phyloP scores from a whole-genome alignment of 2,329 filamentous ascomycete genomes.

The Clonostachys byssicola region DNA sequence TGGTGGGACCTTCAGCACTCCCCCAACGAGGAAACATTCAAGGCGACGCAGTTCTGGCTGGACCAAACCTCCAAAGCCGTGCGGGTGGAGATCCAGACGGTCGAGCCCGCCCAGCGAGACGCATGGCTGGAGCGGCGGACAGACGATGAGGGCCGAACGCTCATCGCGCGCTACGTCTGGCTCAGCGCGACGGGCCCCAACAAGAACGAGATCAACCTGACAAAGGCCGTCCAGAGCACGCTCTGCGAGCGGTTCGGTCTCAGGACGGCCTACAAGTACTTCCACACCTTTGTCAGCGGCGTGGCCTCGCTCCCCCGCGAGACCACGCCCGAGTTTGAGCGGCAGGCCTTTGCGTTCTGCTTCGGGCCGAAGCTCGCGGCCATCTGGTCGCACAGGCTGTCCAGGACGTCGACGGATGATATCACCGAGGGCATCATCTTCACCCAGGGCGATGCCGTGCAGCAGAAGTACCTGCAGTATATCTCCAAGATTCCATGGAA shows the following conservation, averaged over 20 bases:
- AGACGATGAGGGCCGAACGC: conserved; percentile 7
- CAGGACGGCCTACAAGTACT: conserved; percentile 22
- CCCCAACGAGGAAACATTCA: background rate
- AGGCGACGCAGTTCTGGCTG: conserved; percentile 1
- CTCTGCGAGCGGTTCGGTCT: conserved; percentile 20
- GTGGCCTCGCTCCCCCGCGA: conserved; percentile 15
- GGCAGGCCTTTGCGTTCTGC: conserved; percentile 21
- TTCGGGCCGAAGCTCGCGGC: conserved; percentile 31
- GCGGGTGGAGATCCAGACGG: background rate
- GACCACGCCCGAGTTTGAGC: conserved; percentile 1
- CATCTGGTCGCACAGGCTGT: conserved; percentile 24
- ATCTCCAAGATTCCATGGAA: conserved; percentile 18
- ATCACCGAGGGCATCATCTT: conserved; percentile 25
- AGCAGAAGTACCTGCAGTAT: conserved; percentile 11
- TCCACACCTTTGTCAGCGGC: conserved; percentile 24
- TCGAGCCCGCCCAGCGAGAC: background rate
- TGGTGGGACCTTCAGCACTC: background rate
- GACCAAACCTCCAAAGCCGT: background rate
- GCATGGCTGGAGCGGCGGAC: background rate
- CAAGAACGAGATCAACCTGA: conserved; percentile 15
- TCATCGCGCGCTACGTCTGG: conserved; percentile 23
- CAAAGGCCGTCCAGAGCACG: conserved; percentile 6
- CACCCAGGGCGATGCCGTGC: conserved; percentile 4
- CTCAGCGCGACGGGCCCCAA: conserved; percentile 10
- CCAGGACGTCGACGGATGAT: conserved; percentile 3